Base-by-base conservation (phyloP, 208 protist species). In the Acanthamoeba royreba region DNA sequence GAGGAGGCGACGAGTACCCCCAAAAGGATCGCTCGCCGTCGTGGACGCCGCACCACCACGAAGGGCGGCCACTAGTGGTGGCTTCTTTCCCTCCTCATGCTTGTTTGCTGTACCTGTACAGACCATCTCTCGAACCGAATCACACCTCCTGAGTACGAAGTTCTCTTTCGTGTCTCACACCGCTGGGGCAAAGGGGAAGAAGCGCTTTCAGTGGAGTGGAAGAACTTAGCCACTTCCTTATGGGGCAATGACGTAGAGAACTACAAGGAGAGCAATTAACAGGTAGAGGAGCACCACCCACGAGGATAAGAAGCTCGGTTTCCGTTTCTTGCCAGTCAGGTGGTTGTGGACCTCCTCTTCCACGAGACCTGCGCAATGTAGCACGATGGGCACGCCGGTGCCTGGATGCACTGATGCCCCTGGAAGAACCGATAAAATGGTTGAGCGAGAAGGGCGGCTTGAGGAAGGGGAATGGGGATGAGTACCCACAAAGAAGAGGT, bases 311-410 rank as follows among this genome's bases (percentile, higher is more conserved):
- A 79, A 11, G 31, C 38, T 47, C 17, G 69, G 69, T 38, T 79
- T 79, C 25, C 58, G 58, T 42, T 79, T 79, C 35, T 42, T 79
- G 38, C 69, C 69, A 22, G 69, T 11, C 31, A 92, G 52, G 52
- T 92, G 47, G 33, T 19, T 2, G 17, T 55, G 86, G 28, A 92
- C 49, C 53, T 92, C 63, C 8, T 53, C 33, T n/a, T 52, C 86
- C 15, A 92, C 86, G 33, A 92, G 72, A 15, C 43, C 42, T 46
- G 86, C 86, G 40, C 86, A 15, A 35, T 77, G 72, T 5, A 92
- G 49, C 49, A 92, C 86, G 86, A 92, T 92, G 42, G 86, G 86
- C 45, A 92, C 86, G 46, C 86, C 86, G 22, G 86, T 92, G 40
- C 86, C 86, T 7, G 81, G 53, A 40, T 63, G 52, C 17, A 69